These are phyloP conservation scores for Rhizophagus clarus DNA, from an alignment of 192 early-diverging fungal species.

Conservation along the genomic window DNA sequence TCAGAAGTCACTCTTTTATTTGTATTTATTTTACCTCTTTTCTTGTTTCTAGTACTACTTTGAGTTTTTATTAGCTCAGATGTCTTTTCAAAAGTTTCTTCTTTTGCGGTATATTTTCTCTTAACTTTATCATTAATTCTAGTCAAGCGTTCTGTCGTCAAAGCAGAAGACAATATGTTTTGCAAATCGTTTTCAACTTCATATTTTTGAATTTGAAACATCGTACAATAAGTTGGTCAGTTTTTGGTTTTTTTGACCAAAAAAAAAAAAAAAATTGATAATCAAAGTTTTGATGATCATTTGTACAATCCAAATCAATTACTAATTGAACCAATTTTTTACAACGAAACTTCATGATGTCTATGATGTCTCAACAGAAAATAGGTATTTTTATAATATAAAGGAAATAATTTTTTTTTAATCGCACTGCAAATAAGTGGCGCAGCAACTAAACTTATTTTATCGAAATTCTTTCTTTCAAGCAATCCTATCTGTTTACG, in stretches of 20 bases:
- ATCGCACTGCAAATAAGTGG: neutral
- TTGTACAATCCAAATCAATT: neutral
- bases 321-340: too few relatives aligned
- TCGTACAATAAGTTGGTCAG: neutral
- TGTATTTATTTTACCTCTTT: neutral
- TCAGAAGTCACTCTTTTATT: neutral
- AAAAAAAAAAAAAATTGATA: too few relatives aligned
- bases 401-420: neutral
- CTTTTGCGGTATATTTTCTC: neutral
- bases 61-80: neutral
- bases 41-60: neutral
- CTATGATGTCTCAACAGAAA: conserved; percentile 16
- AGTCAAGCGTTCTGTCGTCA: neutral
- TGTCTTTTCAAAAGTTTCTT: neutral
- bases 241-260: neutral
- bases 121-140: conserved; percentile 19
- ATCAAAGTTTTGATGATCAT: conserved; percentile 1
- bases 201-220: conserved; percentile 27
- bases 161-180: neutral
- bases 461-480: neutral
- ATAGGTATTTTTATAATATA: neutral
- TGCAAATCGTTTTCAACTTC: neutral
- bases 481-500: conserved; percentile 94
- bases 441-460: neutral
- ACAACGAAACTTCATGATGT: neutral